Evolutionary conservation across 2,329 filamentous ascomycete species (phyloP).

Genomic region (Pseudogymnoascus destructans): DNA sequence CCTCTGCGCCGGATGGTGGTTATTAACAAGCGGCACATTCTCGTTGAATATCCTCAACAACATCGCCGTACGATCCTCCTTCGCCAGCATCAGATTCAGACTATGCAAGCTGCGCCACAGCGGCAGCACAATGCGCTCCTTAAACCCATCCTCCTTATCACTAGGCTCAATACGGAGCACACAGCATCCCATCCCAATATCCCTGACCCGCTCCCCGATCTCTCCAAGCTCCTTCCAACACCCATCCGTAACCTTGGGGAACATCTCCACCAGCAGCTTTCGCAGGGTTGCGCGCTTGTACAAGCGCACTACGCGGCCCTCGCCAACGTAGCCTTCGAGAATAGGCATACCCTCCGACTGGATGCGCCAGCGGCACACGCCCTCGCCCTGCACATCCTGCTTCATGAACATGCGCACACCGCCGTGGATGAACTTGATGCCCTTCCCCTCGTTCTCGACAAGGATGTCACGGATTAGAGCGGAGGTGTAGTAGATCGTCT

Average conservation of each 20-base stretch:
- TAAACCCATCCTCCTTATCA: constrained; percentile 45
- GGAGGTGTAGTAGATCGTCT: constrained; percentile 95
- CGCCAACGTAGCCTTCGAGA: constrained; percentile 78
- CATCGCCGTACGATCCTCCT: constrained; percentile 91
- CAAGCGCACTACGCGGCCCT: constrained; percentile 60
- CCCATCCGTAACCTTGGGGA: constrained; percentile 69
- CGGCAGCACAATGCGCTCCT: constrained; percentile 75
- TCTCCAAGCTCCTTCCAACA: constrained; percentile 69
- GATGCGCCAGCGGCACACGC: constrained; percentile 87
- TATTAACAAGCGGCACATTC: constrained; percentile 63
- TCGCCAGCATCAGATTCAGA: constrained; percentile 93
- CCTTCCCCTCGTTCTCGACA: constrained; percentile 72
- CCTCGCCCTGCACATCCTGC: constrained; percentile 76
- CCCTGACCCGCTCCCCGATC: constrained; percentile 69
- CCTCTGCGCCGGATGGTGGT: constrained; percentile 25
- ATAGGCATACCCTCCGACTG: constrained; percentile 90
- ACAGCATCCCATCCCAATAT: constrained; percentile 82
- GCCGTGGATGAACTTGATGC: constrained; percentile 90
- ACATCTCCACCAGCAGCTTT: constrained; percentile 86
- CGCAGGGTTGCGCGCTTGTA: constrained; percentile 67
- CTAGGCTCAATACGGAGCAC: constrained; percentile 73
- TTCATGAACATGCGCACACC: constrained; percentile 99
- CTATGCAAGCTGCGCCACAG: constrained; percentile 88
- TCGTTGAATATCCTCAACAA: constrained; percentile 85
- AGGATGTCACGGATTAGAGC: constrained; percentile 75